Evolutionary conservation across 495 filamentous ascomycete species (phyloP), one percentile per base, ranked within the genome.

Genomic region (Daldinia concentrica): DNA sequence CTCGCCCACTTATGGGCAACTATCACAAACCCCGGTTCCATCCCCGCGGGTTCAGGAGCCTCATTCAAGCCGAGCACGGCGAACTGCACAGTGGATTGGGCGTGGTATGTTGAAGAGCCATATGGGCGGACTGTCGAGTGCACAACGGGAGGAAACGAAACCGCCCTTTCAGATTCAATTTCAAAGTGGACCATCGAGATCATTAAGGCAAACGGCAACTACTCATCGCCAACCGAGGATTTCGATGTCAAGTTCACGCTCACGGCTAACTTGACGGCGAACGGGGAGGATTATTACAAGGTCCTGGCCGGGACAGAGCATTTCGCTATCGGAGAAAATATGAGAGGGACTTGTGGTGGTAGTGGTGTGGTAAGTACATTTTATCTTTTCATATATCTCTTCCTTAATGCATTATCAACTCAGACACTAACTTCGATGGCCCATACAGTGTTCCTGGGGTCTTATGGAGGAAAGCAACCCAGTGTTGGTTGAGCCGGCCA

Each of bases 121-220:
- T 69, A 69, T 29, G 56, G 50, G 4, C 24, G 12, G 4, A 24
- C 19, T 9, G 58, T 54, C 26, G 51, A 30, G n/a, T 73, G 71
- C 57, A 24, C n/a, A 0, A 66, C 71, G 6, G 29, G 19, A 24
- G 26, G 24, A 45, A 17, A n/a, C 32, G 12, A 9, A 51, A n/a
- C 29, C 1, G 0, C 17, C 6, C 9, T 22, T 24, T 58, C 63
- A 2, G 30, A n/a, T 22, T 50, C 48, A 6, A 43, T 52, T 43
- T 57, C 65, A 19, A 58, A 36, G 22, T 73, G 71, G 71, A 69
- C 57, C 11, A 41, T 73, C 9, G 66, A 73, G 62, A 34, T 73
- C 11, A 14, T 62, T 5, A 26, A 73, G 26, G 19, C 54, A 6
- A 45, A 39, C 26, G 12, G n/a, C 22, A 62, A 6, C 27, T 14